Conservation (phyloP, 2,329 filamentous ascomycete genomes). For the Hypoxylon sp. region DNA sequence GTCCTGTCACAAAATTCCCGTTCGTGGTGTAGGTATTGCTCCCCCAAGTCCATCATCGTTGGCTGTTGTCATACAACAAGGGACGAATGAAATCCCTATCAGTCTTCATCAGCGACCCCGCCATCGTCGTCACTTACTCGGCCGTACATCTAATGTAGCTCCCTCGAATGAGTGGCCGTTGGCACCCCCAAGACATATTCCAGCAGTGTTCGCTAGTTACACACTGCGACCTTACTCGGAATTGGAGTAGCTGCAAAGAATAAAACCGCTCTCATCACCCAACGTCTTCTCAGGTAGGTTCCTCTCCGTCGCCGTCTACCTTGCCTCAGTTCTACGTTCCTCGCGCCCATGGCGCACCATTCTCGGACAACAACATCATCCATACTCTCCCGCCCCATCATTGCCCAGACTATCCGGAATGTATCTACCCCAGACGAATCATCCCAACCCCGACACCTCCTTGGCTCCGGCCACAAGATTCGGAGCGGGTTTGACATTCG, state of each 20-base stretch:
- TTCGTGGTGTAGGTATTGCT: slow-evolving; percentile 36
- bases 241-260: slow-evolving; percentile 31
- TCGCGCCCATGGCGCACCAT: slow-evolving; percentile 38
- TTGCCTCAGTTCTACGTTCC: slow-evolving; percentile 33
- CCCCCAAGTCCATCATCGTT: slow-evolving; percentile 42
- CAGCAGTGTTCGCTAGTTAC: slow-evolving; percentile 43
- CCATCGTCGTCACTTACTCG: slow-evolving; percentile 38
- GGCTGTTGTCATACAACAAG: slow-evolving; percentile 32
- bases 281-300: slow-evolving; percentile 27
- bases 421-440: slow-evolving; percentile 43
- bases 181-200: slow-evolving; percentile 39
- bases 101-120: slow-evolving; percentile 39
- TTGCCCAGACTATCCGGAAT: slow-evolving; percentile 33
- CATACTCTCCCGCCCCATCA: slow-evolving; percentile 24
- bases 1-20: slow-evolving; percentile 43
- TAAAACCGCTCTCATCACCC: slow-evolving; percentile 43
- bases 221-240: slow-evolving; percentile 39
- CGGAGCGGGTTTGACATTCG: slow-evolving; percentile 18
- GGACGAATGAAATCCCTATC: slow-evolving; percentile 37
- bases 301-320: slow-evolving; percentile 25
- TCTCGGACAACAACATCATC: slow-evolving; percentile 26
- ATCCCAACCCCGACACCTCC: slow-evolving; percentile 28
- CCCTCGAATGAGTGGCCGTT: slow-evolving; percentile 35
- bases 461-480: slow-evolving; percentile 27
- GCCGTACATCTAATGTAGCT: slow-evolving; percentile 36